Base-by-base conservation (phyloP, 441 rosid species). In the Erodium chrysanthum region DNA sequence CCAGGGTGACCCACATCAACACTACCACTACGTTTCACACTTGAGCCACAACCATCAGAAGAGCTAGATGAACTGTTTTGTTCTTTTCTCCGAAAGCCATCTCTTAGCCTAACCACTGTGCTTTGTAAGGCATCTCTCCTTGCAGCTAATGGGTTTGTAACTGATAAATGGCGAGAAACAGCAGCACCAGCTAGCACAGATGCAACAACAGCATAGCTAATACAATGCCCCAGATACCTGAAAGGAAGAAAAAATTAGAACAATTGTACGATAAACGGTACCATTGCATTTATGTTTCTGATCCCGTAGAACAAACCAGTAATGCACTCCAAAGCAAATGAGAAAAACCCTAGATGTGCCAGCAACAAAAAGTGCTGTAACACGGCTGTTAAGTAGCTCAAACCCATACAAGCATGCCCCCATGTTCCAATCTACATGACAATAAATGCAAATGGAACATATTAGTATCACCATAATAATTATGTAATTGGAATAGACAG, bases 401-500 rank as follows among this genome's bases (percentile, higher is more conserved):
- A 90, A 96, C 70, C 96, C 98, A 79, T 96, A 92, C 82, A 96
- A 84, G 83, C 99, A 96, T 21, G 97, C 98, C 66, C 99, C 99
- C 83, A 92, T 84, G 73, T 96, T 96, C 99, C 98, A 96, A 80
- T 96, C 99, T 92, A 80, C 77, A 83, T 46, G 27, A 80, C 44
- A 71, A 71, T 15, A 69, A 66, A 64, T 44, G 64, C 35, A 31
- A 31, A 31, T 31, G 35, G 71, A 65, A 42, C 17, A 17, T 18
- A 72, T 76, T 76, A 78, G 78, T 67, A 68, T 23, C 27, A 29
- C 40, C 42, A 70, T 67, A 66, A 40, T 33, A 74, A 66, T 71
- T 52, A 65, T 20, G 63, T 33, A 65, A 62, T 64, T 66, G 54
- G 69, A 69, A 71, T 31, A 33, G 54, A 75, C 52, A 73, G 65